Conservation (phyloP, 768 basidiomycete species). For the Leucocoprinus birnbaumii region DNA sequence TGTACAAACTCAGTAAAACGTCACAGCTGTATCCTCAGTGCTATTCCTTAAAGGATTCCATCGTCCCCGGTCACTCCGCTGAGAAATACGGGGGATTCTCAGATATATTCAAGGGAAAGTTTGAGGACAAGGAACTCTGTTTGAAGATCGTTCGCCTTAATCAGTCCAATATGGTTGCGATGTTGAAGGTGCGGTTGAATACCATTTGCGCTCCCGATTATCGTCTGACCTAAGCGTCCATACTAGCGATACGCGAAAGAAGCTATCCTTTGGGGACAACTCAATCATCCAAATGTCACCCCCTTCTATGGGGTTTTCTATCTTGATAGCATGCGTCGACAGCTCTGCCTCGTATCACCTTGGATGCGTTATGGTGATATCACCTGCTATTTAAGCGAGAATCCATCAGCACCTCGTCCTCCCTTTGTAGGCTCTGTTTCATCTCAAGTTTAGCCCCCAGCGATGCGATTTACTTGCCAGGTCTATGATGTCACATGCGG, state of each 20-base stretch:
- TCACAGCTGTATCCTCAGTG: constrained; percentile 26
- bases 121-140: constrained; percentile 13
- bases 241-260: constrained; percentile 4
- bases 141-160: constrained; percentile 24
- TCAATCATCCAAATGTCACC: neutral
- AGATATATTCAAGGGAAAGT: neutral
- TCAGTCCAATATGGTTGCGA: constrained; percentile 14
- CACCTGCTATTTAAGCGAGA: neutral
- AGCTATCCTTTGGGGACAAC: constrained; percentile 7
- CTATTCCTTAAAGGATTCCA: constrained; percentile 17
- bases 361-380: constrained; percentile 16
- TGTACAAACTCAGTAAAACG: constrained; percentile 18
- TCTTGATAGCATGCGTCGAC: neutral
- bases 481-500: too few relatives aligned
- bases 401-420: neutral
- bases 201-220: too few relatives aligned
- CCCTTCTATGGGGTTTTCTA: constrained; percentile 9
- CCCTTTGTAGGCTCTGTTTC: too few relatives aligned
- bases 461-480: neutral
- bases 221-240: constrained; percentile 14
- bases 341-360: constrained; percentile 14
- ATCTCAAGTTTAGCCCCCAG: too few relatives aligned
- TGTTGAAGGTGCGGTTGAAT: constrained; percentile 20
- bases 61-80: neutral
- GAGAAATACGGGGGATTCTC: neutral